Base-by-base conservation (phyloP, 139 green algal species). In the Desmodesmus armatus region DNA sequence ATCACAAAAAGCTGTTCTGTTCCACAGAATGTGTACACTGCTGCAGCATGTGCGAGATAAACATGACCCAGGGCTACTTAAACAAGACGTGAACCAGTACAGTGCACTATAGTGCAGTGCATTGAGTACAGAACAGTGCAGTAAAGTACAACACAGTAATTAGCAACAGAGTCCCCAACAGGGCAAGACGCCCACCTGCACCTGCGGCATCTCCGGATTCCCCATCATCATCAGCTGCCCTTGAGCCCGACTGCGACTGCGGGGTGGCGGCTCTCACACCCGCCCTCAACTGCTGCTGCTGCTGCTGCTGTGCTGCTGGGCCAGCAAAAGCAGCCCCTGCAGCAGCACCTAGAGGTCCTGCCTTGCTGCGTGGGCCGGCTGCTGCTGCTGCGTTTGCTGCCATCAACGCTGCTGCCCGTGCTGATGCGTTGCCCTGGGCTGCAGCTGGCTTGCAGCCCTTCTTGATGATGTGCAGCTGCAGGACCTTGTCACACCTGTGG, bases 391-490 rank as follows among this genome's bases (percentile, higher is more conserved):
- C 21, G 41, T 41, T 49, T n/a, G 39, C 55, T 41, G 58, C 76
- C 37, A 40, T 73, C 43, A 79, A 23, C 11, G 76, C 76, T 41
- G 76, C 76, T 21, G 55, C 55, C 40, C 71, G 2, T 4, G 29
- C 23, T 4, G 71, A 41, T 25, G 71, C 71, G 29, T 79, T 79
- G 39, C 62, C 39, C 27, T 37, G 31, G 23, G 71, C 43, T 13
- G 71, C 71, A n/a, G 71, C 41, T 3, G 43, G 29, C 43, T 79
- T 60, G 3, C 31, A 13, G 7, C 55, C 49, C 37, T 82, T 82
- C 55, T 55, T 71, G 39, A 82, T 51, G 3, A 82, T 40, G 40
- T 82, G 76, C 49, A 82, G 37, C 55, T 82, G 76, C 25, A 82
- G 25, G 21, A 82, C 76, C 55, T 72, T 82, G 41, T 72, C 76